These are phyloP conservation scores for Solanum megistacrolobum DNA, from an alignment of 257 asterid species.

Conservation along the genomic window DNA sequence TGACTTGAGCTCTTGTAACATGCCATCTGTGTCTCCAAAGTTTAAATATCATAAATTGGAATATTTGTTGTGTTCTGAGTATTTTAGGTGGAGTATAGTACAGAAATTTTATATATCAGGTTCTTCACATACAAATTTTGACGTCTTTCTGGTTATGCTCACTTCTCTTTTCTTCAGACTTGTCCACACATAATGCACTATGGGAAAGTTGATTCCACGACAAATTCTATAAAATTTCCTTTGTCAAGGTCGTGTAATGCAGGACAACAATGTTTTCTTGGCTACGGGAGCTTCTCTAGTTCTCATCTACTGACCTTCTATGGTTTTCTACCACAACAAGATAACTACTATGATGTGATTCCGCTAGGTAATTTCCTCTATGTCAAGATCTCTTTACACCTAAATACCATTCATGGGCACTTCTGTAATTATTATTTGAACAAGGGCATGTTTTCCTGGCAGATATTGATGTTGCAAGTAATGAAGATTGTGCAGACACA, in stretches of 20 bases:
- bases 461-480: slow-evolving; percentile 49
- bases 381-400: background rate
- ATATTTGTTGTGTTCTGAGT: background rate
- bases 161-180: slow-evolving; percentile 30
- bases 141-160: background rate
- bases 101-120: background rate
- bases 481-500: slow-evolving; percentile 27
- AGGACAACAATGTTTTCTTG: slow-evolving; percentile 85
- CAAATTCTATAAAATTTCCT: slow-evolving; percentile 57
- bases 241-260: slow-evolving; percentile 67
- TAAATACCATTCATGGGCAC: background rate
- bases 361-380: slow-evolving; percentile 58
- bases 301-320: slow-evolving; percentile 86
- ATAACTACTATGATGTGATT: slow-evolving; percentile 68
- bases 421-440: background rate
- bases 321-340: slow-evolving; percentile 75
- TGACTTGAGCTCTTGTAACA: background rate
- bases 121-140: background rate
- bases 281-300: slow-evolving; percentile 78
- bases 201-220: slow-evolving; percentile 56
- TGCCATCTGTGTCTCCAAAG: background rate
- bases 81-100: background rate
- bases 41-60: background rate
- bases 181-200: slow-evolving; percentile 78
- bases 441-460: slow-evolving; percentile 2